These are phyloP conservation scores for Trypanosoma caninum DNA, from an alignment of 208 protist genomes.

Conservation along the genomic window DNA sequence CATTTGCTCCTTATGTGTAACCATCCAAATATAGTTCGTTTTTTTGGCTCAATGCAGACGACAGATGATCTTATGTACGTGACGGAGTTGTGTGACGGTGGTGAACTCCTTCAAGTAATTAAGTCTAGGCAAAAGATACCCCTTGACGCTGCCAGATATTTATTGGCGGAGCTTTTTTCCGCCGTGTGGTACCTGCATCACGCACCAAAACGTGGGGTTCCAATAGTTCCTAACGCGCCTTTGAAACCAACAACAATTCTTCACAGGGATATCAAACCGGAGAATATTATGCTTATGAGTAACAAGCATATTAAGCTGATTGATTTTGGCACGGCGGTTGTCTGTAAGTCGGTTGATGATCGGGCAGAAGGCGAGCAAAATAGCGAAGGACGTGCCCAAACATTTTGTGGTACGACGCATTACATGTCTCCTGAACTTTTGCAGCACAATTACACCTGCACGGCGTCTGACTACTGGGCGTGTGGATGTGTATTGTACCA, in stretches of 20 bases:
- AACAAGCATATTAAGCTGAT: slow-evolving; percentile 94
- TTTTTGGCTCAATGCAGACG: slow-evolving; percentile 81
- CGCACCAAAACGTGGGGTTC: slow-evolving; percentile 50
- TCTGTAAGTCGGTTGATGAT: slow-evolving; percentile 65
- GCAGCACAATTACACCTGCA: slow-evolving; percentile 90
- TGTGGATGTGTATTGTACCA: slow-evolving; percentile 92
- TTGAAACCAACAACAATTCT: slow-evolving; percentile 71
- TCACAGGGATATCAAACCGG: slow-evolving; percentile 96
- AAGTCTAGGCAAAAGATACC: slow-evolving; percentile 53
- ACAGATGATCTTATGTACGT: slow-evolving; percentile 83
- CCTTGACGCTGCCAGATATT: slow-evolving; percentile 75
- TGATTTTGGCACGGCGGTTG: slow-evolving; percentile 94
- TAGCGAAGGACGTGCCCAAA: slow-evolving; percentile 61
- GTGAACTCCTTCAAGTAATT: slow-evolving; percentile 78
- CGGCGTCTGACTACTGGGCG: slow-evolving; percentile 92
- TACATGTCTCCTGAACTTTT: slow-evolving; percentile 95
- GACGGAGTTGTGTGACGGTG: slow-evolving; percentile 82
- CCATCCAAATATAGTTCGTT: slow-evolving; percentile 86
- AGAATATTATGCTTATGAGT: slow-evolving; percentile 93
- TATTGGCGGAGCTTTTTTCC: slow-evolving; percentile 93
- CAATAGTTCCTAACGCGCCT: slow-evolving; percentile 28
- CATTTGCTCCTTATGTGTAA: slow-evolving; percentile 87
- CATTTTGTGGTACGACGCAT: slow-evolving; percentile 89
- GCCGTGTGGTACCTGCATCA: slow-evolving; percentile 95
- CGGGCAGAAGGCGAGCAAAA: slow-evolving; percentile 55